These are phyloP conservation scores for Colletotrichum sansevieriae DNA, from an alignment of 2,329 filamentous ascomycete species.

Conservation along the genomic window DNA sequence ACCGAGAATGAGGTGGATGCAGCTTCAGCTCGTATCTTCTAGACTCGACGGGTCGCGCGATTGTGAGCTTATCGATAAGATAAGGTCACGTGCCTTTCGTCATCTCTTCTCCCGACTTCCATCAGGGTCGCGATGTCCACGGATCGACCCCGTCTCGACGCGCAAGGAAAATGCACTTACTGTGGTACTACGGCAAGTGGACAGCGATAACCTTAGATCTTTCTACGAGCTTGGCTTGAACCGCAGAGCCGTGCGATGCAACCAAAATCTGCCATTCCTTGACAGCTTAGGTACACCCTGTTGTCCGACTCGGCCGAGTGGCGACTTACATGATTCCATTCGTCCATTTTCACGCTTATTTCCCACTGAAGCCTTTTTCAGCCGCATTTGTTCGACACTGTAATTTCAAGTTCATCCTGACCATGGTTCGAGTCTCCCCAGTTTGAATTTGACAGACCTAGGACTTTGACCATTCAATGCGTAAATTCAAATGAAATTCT, in stretches of 20 bases:
- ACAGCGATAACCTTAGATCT: not conserved
- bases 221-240: not conserved
- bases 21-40: not conserved
- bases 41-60: not conserved
- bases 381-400: too few species aligned
- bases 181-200: too few species aligned
- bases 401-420: too few species aligned
- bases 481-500: too few species aligned
- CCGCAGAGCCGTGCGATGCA: not conserved
- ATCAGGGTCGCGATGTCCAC: not conserved
- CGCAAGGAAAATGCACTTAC: not conserved
- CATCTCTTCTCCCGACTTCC: not conserved
- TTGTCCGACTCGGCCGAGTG: conserved; percentile 15
- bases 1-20: conserved; percentile 7
- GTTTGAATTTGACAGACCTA: too few species aligned
- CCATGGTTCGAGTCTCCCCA: too few species aligned
- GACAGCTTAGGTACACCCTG: not conserved
- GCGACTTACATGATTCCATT: not conserved
- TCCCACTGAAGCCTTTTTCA: too few species aligned
- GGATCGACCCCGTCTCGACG: not conserved
- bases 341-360: too few species aligned
- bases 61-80: conserved; percentile 33
- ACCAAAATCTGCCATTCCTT: not conserved
- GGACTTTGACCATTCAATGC: too few species aligned
- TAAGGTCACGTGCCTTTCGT: conserved; percentile 32